Conservation (phyloP, 2,329 filamentous ascomycete genomes). For the Pseudofabraea citricarpa region DNA sequence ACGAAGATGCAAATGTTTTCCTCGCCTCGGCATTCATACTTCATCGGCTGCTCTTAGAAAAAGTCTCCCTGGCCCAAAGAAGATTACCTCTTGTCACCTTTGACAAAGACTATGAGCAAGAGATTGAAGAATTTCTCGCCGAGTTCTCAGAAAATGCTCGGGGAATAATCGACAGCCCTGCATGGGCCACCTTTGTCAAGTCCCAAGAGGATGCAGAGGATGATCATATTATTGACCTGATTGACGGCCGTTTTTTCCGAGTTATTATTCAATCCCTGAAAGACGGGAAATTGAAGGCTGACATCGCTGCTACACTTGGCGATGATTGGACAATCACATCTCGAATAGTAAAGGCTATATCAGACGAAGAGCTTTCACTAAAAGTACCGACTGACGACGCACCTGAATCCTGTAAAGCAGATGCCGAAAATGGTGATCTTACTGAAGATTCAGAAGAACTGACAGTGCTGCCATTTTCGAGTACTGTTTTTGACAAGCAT, state of each 20-base stretch:
- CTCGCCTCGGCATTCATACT: conserved; percentile 35
- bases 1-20: conserved; percentile 21
- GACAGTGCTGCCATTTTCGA: conserved; percentile 40
- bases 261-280: conserved; percentile 23
- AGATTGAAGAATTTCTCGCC: conserved; percentile 33
- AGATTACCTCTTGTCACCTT: conserved; percentile 29
- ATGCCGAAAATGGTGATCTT: conserved; percentile 8
- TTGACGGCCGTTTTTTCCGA: conserved; percentile 47
- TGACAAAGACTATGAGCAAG: conserved; percentile 24
- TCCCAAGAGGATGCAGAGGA: conserved; percentile 11
- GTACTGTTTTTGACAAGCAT: conserved; percentile 41
- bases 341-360: conserved; percentile 25
- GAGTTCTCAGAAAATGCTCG: conserved; percentile 30
- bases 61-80: conserved; percentile 35
- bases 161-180: conserved; percentile 29
- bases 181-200: conserved; percentile 16
- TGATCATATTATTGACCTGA: conserved; percentile 47
- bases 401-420: conserved; percentile 10
- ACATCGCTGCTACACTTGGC: conserved; percentile 11
- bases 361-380: conserved; percentile 26
- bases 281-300: conserved; percentile 12
- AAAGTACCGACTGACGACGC: conserved; percentile 16
- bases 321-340: conserved; percentile 21
- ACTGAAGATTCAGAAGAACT: conserved; percentile 11
- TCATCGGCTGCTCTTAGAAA: conserved; percentile 35